phyloP scores from a whole-genome alignment of 225 moss, liverwort and hornwort species.

The Pseudisothecium myosuroides region DNA sequence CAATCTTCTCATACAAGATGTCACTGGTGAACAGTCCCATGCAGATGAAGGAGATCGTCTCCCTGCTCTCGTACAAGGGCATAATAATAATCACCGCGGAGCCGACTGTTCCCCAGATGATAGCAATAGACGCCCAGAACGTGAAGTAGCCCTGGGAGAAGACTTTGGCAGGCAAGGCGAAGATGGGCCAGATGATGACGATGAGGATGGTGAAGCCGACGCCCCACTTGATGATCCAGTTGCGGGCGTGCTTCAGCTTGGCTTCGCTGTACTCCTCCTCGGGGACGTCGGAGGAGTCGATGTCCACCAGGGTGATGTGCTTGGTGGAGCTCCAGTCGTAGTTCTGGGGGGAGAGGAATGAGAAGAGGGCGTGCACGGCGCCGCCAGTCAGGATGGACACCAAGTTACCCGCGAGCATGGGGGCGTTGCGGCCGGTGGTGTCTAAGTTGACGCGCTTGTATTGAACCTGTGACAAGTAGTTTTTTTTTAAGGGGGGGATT shows the following conservation, averaged over 20 bases:
- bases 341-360: constrained; percentile 42
- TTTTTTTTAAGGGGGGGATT: not conserved
- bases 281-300: constrained; percentile 37
- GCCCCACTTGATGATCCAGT: constrained; percentile 83
- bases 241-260: constrained; percentile 54
- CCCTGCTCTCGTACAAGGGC: constrained; percentile 65
- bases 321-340: constrained; percentile 67
- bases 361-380: constrained; percentile 38
- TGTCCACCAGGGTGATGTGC: constrained; percentile 62
- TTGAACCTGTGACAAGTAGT: not conserved
- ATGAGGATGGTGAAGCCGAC: constrained; percentile 56
- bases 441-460: constrained; percentile 61
- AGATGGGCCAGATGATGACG: constrained; percentile 59
- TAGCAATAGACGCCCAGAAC: constrained; percentile 67
- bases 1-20: constrained; percentile 24
- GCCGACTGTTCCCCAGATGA: constrained; percentile 60
- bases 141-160: constrained; percentile 74
- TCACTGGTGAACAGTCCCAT: constrained; percentile 48
- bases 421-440: constrained; percentile 71
- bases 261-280: constrained; percentile 49
- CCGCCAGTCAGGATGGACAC: constrained; percentile 71
- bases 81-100: constrained; percentile 61
- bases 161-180: constrained; percentile 58
- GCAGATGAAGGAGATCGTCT: constrained; percentile 29
- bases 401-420: constrained; percentile 74